Base-by-base conservation (phyloP, 2,329 filamentous ascomycete species). In the Microcyclosporella mali region DNA sequence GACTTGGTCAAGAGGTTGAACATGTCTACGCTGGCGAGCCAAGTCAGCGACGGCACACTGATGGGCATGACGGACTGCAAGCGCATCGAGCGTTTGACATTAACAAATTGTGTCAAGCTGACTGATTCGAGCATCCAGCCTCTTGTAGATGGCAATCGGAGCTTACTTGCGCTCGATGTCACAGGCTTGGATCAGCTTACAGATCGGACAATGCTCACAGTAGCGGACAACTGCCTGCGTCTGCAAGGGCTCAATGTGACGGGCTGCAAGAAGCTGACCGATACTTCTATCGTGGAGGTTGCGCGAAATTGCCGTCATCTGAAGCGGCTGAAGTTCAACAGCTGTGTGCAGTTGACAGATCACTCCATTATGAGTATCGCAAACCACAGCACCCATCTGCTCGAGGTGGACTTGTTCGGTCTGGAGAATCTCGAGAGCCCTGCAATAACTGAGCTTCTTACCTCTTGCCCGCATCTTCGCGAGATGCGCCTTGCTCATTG, bases 261-360 rank as follows among this genome's bases (percentile, higher is more conserved):
- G 1, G 82, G 81, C 41, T 98, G 92, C 69, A 78, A 76, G 47
- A 83, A 79, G 59, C 81, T 97, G 40, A 88, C 88, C 6, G 90
- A 94, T 59, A 84, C 89, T 40, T 92, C 88, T 40, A 74, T 98
- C 65, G 78, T 88, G 37, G 72, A 75, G 10, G 77, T 98, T 25
- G 90, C 92, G 6, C 74, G 85, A 60, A 88, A 71, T 59, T 97
- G 92, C 70, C 81, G 77, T 52, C 87, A 85, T 59, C 79, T 98
- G 55, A 97, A 95, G 69, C 74, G 88, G 81, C 77, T 98, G 54
- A 98, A 98, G 77, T 77, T 98, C 49, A 98, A 97, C 65, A 85
- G 89, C 44, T 95, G 92, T 62, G 66, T 69, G n/a, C 85, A 94
- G 65, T 71, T 95, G 27, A 88, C 84, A 30, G 88, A 97, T 61